A percentile compares a stretch with the other conserved stretches of the same genome.
phyloP scores from a whole-genome alignment of 768 basidiomycete species.

The Hydnomerulius pinastri region DNA sequence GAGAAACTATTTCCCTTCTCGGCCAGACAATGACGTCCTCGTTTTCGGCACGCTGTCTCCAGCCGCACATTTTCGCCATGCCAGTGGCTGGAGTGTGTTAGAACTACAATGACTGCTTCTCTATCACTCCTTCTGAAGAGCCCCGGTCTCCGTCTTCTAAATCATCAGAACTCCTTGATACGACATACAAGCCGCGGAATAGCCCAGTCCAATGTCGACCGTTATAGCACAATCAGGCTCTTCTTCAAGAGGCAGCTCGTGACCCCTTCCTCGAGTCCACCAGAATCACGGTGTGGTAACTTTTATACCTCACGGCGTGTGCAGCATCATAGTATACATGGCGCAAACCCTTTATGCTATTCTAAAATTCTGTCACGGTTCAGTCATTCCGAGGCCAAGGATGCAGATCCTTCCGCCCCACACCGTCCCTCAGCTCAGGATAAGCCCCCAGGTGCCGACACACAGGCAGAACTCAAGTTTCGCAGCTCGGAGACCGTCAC shows the following conservation, averaged over 20 bases:
- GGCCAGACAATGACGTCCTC: too few relatives aligned
- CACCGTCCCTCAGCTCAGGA: constrained; percentile 2
- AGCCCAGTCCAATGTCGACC: constrained; percentile 43
- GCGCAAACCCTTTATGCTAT: neutral
- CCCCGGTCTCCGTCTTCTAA: neutral
- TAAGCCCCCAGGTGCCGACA: constrained; percentile 4
- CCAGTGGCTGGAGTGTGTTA: too few relatives aligned
- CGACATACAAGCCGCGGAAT: constrained; percentile 27
- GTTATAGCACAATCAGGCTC: constrained; percentile 57
- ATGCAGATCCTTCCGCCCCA: neutral
- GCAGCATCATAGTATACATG: neutral
- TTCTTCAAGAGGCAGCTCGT: constrained; percentile 50
- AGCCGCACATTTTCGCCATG: too few relatives aligned
- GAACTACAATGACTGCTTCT: constrained; percentile 13
- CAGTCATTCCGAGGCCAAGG: constrained; percentile 17
- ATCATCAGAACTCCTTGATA: constrained; percentile 13
- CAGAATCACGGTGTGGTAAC: neutral
- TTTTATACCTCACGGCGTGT: neutral
- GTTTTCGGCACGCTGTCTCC: too few relatives aligned
- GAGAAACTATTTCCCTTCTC: constrained; percentile 8
- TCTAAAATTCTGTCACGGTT: constrained; percentile 8
- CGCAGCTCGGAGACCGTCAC: constrained; percentile 1
- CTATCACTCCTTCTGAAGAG: constrained; percentile 4
- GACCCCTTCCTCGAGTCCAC: constrained; percentile 7
- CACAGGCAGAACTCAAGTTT: constrained; percentile 6